A percentile compares a stretch with the other conserved stretches of the same genome.
phyloP scores from a whole-genome alignment of 768 basidiomycete species.

The Suillus clintonianus region DNA sequence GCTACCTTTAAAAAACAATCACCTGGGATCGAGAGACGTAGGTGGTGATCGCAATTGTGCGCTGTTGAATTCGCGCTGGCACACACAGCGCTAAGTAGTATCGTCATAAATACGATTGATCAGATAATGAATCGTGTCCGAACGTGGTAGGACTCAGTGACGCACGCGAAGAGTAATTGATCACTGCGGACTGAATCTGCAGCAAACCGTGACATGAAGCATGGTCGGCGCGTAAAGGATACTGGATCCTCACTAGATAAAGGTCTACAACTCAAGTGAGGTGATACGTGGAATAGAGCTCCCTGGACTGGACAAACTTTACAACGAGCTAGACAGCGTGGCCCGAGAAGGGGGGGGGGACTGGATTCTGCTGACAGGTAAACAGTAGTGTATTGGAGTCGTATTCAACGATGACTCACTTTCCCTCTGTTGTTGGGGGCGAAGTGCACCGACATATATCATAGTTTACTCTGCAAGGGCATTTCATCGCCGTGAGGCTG shows the following conservation, averaged over 20 bases:
- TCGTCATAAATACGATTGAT: neutral
- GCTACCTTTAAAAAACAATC: neutral
- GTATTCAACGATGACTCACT: neutral
- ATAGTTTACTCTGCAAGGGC: neutral
- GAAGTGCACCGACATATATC: neutral
- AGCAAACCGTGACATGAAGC: too few relatives aligned
- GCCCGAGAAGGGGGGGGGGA: slow-evolving; percentile 75
- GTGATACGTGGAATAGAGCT: neutral
- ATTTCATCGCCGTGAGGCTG: neutral
- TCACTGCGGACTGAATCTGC: too few relatives aligned
- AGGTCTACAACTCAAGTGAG: too few relatives aligned
- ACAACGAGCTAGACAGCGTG: slow-evolving; percentile 70
- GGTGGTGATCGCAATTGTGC: neutral
- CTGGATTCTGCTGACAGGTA: neutral
- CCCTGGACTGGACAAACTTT: slow-evolving; percentile 73
- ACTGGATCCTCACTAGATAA: too few relatives aligned
- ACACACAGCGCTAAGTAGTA: neutral
- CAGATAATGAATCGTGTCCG: neutral
- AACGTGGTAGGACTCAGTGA: too few relatives aligned
- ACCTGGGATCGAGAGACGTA: neutral
- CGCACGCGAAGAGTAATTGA: neutral
- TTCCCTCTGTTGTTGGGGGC: neutral
- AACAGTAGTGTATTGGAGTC: neutral
- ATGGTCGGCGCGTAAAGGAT: too few relatives aligned
- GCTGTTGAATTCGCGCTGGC: neutral